phyloP scores from a whole-genome alignment of 2,329 filamentous ascomycete species.

The Penicillium sp. region DNA sequence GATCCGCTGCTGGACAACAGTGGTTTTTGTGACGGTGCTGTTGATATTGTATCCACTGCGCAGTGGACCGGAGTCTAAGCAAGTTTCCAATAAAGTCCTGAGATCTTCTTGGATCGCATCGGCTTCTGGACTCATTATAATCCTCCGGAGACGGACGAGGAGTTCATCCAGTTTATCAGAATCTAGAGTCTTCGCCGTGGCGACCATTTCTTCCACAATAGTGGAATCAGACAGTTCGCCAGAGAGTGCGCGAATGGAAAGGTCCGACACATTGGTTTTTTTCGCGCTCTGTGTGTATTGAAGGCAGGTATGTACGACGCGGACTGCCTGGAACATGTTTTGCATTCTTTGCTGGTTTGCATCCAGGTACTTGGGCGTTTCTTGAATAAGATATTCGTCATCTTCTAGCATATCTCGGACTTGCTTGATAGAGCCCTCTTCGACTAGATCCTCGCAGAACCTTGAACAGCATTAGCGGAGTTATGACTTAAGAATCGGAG shows the following conservation, averaged over 20 bases:
- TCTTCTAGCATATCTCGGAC: slow-evolving; percentile 51
- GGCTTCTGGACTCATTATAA: slow-evolving; percentile 38
- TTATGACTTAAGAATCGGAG: neutral
- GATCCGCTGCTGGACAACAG: slow-evolving; percentile 60
- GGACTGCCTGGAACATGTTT: slow-evolving; percentile 35
- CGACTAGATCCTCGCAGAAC: slow-evolving; percentile 44
- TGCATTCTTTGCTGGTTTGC: slow-evolving; percentile 42
- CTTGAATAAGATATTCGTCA: slow-evolving; percentile 48
- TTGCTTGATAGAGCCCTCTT: slow-evolving; percentile 30
- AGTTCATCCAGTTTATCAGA: slow-evolving; percentile 49
- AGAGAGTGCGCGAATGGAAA: slow-evolving; percentile 44
- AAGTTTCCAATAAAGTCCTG: slow-evolving; percentile 46
- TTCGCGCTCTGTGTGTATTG: slow-evolving; percentile 31
- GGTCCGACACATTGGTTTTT: slow-evolving; percentile 34
- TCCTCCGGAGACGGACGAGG: slow-evolving; percentile 38
- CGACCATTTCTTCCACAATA: slow-evolving; percentile 52
- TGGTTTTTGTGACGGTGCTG: slow-evolving; percentile 54
- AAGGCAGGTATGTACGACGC: slow-evolving; percentile 27
- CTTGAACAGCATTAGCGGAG: slow-evolving; percentile 27
- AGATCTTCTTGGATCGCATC: slow-evolving; percentile 48
- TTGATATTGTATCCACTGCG: slow-evolving; percentile 74
- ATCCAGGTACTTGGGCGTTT: slow-evolving; percentile 40
- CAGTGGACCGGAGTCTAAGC: slow-evolving; percentile 53
- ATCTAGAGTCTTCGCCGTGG: slow-evolving; percentile 51
- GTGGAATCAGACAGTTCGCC: slow-evolving; percentile 54